phyloP scores from a whole-genome alignment of 768 basidiomycete species.

The Fomitopsis serialis region DNA sequence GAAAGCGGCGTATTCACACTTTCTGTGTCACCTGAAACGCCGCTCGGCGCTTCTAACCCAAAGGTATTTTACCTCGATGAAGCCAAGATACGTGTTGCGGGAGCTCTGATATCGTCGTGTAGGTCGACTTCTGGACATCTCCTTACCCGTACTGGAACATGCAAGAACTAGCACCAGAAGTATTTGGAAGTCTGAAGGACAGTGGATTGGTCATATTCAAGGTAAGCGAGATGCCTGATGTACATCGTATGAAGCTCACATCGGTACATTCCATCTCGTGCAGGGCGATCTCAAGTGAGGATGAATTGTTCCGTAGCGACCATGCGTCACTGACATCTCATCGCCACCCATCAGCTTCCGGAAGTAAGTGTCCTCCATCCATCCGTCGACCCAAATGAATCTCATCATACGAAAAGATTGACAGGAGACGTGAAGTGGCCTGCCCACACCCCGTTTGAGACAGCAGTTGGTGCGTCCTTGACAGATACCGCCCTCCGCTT shows the following conservation, averaged over 20 bases:
- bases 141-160: conserved; percentile 77
- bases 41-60: conserved; percentile 44
- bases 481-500: too few relatives aligned
- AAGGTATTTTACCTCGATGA: conserved; percentile 14
- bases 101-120: background rate
- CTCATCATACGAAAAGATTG: conserved; percentile 43
- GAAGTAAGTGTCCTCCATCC: conserved; percentile 52
- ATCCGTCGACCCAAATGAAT: background rate
- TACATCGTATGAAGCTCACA: background rate
- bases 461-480: conserved; percentile 55
- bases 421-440: conserved; percentile 90
- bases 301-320: background rate
- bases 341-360: conserved; percentile 51
- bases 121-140: conserved; percentile 64
- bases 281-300: conserved; percentile 91
- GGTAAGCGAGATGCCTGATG: conserved; percentile 29
- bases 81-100: background rate
- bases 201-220: conserved; percentile 83
- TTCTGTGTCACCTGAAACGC: conserved; percentile 57
- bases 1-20: conserved; percentile 64
- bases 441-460: conserved; percentile 64
- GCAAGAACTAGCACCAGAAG: conserved; percentile 41
- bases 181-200: conserved; percentile 45
- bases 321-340: background rate
- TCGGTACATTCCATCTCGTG: background rate